Conservation (phyloP, 306 rosid genomes). For the Hippophae tibetana region DNA sequence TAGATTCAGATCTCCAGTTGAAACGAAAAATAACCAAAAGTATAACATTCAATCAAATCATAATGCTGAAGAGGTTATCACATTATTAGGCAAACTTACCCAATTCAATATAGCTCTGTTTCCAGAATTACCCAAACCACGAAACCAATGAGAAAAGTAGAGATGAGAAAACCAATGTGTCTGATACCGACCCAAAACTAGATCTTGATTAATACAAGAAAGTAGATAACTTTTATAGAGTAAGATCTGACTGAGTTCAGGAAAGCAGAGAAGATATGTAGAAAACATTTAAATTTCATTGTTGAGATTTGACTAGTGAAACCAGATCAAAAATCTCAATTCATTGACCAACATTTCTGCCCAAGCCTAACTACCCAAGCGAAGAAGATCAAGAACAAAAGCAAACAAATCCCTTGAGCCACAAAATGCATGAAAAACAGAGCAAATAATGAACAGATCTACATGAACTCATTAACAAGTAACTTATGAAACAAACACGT, state of each 20-base stretch:
- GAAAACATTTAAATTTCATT: neutral
- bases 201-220: constrained; percentile 34
- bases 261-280: constrained; percentile 23
- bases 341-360: constrained; percentile 13
- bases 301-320: neutral
- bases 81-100: neutral
- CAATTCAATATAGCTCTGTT: neutral
- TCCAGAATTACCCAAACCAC: neutral
- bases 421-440: constrained; percentile 26
- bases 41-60: constrained; percentile 12
- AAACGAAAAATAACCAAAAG: neutral
- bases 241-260: neutral
- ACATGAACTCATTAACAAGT: constrained; percentile 20
- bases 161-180: neutral
- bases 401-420: constrained; percentile 13
- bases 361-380: constrained; percentile 22
- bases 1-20: constrained; percentile 24
- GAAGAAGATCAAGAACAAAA: constrained; percentile 11
- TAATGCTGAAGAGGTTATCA: constrained; percentile 6
- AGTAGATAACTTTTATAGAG: neutral
- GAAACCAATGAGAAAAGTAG: constrained; percentile 1
- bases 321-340: neutral
- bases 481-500: neutral
- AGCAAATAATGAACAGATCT: constrained; percentile 43
- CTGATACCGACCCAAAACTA: constrained; percentile 17